Conservation (phyloP, 768 basidiomycete genomes). For the Lactifluus hygrophoroides region DNA sequence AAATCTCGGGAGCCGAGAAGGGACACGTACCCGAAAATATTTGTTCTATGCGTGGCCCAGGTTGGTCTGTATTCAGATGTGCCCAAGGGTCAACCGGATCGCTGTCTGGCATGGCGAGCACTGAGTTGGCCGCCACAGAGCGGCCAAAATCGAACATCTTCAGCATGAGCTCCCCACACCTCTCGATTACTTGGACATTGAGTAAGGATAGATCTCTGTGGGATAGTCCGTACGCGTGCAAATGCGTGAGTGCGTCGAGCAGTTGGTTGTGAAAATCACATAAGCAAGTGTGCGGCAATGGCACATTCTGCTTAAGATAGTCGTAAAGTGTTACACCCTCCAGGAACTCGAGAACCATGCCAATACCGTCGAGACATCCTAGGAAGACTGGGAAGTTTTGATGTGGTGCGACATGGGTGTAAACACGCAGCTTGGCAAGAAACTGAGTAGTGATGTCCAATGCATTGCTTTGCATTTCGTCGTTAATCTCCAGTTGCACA, state of each 20-base stretch:
- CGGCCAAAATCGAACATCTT: constrained; percentile 84
- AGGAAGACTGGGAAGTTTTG: constrained; percentile 76
- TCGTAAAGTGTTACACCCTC: constrained; percentile 78
- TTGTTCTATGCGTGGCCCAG: too few species aligned
- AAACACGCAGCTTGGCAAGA: constrained; percentile 78
- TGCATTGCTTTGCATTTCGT: constrained; percentile 80
- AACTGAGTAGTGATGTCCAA: constrained; percentile 80
- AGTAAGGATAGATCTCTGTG: constrained; percentile 79
- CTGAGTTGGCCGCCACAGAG: constrained; percentile 64
- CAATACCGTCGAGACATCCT: constrained; percentile 76
- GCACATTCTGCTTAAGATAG: constrained; percentile 49
- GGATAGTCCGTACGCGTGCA: constrained; percentile 68
- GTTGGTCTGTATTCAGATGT: too few species aligned
- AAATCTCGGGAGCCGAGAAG: too few species aligned
- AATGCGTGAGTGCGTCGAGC: constrained; percentile 72
- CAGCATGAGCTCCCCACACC: constrained; percentile 50
- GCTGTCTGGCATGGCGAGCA: constrained; percentile 58
- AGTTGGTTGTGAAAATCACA: constrained; percentile 80
- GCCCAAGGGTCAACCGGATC: too few species aligned
- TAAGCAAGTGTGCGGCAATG: constrained; percentile 45
- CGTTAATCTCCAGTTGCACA: constrained; percentile 82
- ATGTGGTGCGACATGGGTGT: constrained; percentile 69
- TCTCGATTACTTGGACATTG: constrained; percentile 64
- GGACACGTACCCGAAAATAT: too few species aligned
- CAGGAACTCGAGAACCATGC: constrained; percentile 80